A percentile compares a stretch with the other conserved stretches of the same genome.
phyloP scores from a whole-genome alignment of 176 grass and related monocot species.

The Alloteropsis semialata region DNA sequence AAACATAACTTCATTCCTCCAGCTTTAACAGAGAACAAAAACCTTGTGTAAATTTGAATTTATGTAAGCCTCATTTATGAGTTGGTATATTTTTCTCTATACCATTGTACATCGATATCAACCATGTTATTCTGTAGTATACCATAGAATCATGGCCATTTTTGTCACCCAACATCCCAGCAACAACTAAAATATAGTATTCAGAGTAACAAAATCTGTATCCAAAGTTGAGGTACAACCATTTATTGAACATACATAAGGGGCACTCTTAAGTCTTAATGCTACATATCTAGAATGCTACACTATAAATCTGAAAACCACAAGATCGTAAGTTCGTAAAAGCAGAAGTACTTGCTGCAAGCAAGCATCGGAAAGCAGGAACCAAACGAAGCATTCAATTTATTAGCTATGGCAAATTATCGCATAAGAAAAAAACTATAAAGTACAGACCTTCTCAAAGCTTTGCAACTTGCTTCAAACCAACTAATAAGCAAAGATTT shows the following conservation, averaged over 20 bases:
- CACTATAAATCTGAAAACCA: not conserved
- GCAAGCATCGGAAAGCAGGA: not conserved
- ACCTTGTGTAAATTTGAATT: not conserved
- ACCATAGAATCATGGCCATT: not conserved
- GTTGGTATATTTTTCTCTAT: conserved; percentile 1
- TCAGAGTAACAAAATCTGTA: not conserved
- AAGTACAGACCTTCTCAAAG: conserved; percentile 68
- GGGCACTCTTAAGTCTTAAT: not conserved
- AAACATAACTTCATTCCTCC: not conserved
- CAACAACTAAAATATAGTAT: conserved; percentile 13
- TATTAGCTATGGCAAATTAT: conserved; percentile 6
- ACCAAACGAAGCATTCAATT: conserved; percentile 9
- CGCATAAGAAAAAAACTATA: not conserved
- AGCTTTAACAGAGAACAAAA: conserved; percentile 10
- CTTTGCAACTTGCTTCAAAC: conserved; percentile 59
- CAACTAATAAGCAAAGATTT: conserved; percentile 68
- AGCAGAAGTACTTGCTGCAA: not conserved
- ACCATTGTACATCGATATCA: not conserved
- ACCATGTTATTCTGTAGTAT: not conserved
- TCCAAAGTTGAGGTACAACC: not conserved
- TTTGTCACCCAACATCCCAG: not conserved
- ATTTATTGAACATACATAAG: not conserved
- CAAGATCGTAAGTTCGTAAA: not conserved
- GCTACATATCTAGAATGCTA: not conserved
- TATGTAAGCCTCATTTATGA: conserved; percentile 11